Evolutionary conservation across 495 filamentous ascomycete genomes (phyloP), one percentile per base, ranked within the genome.

Genomic region (Lepidopterella palustris): DNA sequence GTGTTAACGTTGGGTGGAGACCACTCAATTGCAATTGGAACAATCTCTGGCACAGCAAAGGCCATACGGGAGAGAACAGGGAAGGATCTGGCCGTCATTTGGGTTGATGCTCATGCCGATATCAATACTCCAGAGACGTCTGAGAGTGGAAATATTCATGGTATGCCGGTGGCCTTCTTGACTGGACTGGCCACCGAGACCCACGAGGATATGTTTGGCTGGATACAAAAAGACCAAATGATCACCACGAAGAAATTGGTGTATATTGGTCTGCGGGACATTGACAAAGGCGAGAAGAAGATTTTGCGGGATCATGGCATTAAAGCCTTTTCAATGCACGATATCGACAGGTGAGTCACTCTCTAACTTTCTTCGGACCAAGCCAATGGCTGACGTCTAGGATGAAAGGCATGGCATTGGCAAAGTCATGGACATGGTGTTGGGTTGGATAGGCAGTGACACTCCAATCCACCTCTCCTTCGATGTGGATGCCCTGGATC

Each of bases 51-150:
- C 3, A 87, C 85, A 1, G 85, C 90, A 32, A 87, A 86, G 75
- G 93, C 93, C 0, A 86, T 90, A 54, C 82, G 86, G 32, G 90
- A 97, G 77, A 77, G 93, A 28, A 72, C 93, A 57, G 67, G 84
- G 13, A 78, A 84, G 40, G 92, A 97, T 59, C 81, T 96, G 47
- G 92, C 90, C 0, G 88, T 99, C 6, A 92, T 99, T 69, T 99
- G 93, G 93, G 93, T 99, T 5, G 93, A 99, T 73, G 93, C 93
- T 21, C 93, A 99, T 70, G 88, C 92, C 21, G 93, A 97, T 69
- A 96, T 99, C 79, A 99, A 99, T 73, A 87, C 88, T 10, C 93
- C 93, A 48, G 91, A 97, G 79, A 87, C 85, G 45, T 90, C 86
- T 63, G 86, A 77, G 11, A 93, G 88, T 55, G 93, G 93, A 1